Evolutionary conservation across 768 basidiomycete genomes (phyloP).

Genomic region (Naganishia friedmannii): DNA sequence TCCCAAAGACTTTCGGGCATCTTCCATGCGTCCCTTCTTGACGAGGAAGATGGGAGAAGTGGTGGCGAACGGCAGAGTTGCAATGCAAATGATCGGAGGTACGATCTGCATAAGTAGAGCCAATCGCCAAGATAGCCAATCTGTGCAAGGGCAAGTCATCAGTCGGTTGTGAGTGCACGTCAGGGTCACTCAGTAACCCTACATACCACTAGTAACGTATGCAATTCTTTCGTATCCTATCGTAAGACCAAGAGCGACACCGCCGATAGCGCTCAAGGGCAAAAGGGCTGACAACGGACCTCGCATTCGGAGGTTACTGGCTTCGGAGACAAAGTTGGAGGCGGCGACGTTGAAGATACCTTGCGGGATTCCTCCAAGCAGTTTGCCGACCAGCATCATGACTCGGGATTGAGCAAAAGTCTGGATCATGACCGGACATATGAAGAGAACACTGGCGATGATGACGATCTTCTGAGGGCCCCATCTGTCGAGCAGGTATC

Average conservation of each 20-base stretch:
- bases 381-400: slow-evolving; percentile 31
- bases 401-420: slow-evolving; percentile 20
- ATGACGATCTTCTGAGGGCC: slow-evolving; percentile 28
- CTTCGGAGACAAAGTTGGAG: slow-evolving; percentile 31
- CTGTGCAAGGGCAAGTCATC: neutral
- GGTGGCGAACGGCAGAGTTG: slow-evolving; percentile 20
- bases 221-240: slow-evolving; percentile 28
- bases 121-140: slow-evolving; percentile 32
- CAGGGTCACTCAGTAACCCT: too few relatives aligned
- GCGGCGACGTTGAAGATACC: slow-evolving; percentile 30
- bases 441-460: slow-evolving; percentile 27
- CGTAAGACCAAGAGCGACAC: slow-evolving; percentile 24
- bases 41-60: slow-evolving; percentile 29
- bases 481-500: slow-evolving; percentile 28
- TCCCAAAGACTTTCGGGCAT: slow-evolving; percentile 17
- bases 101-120: slow-evolving; percentile 30
- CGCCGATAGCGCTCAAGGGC: slow-evolving; percentile 22
- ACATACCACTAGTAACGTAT: slow-evolving; percentile 29
- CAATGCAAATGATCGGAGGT: slow-evolving; percentile 21
- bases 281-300: slow-evolving; percentile 25
- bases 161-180: too few relatives aligned
- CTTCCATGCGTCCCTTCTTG: slow-evolving; percentile 27
- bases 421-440: slow-evolving; percentile 25
- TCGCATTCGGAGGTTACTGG: slow-evolving; percentile 24
- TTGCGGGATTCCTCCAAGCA: slow-evolving; percentile 30